Conservation (phyloP, 2,329 filamentous ascomycete genomes). For the Nemania serpens region DNA sequence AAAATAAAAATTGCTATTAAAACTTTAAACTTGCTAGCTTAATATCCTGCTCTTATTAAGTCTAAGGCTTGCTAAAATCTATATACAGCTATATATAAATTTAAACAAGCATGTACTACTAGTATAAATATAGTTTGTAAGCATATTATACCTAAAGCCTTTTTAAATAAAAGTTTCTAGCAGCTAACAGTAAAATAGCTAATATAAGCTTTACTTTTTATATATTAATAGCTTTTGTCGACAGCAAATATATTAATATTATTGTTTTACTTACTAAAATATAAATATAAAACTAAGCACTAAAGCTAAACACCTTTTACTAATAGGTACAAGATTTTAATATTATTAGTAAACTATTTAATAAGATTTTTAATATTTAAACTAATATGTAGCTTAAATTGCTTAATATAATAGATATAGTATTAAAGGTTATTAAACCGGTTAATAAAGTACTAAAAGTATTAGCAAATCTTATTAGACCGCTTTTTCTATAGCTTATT, state of each 20-base stretch:
- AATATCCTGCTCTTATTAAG: constrained; percentile 67
- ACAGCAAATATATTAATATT: constrained; percentile 69
- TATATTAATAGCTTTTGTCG: constrained; percentile 67
- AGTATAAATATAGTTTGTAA: constrained; percentile 59
- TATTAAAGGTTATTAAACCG: constrained; percentile 66
- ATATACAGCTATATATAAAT: constrained; percentile 69
- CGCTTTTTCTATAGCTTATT: constrained; percentile 61
- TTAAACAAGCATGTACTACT: constrained; percentile 70
- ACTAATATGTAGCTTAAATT: constrained; percentile 57
- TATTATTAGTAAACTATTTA: constrained; percentile 66
- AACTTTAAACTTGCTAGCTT: constrained; percentile 61
- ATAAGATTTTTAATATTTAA: constrained; percentile 54
- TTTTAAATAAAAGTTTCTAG: constrained; percentile 4
- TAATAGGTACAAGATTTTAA: constrained; percentile 75
- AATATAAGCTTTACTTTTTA: constrained; percentile 68
- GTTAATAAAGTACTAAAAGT: constrained; percentile 54
- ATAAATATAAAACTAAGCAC: constrained; percentile 66
- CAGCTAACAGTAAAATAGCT: constrained; percentile 40
- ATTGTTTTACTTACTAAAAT: constrained; percentile 70
- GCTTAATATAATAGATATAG: constrained; percentile 65
- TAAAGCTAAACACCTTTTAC: constrained; percentile 70
- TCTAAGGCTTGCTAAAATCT: constrained; percentile 70
- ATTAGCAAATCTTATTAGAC: constrained; percentile 42
- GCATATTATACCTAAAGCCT: neutral
- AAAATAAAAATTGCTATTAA: constrained; percentile 71